phyloP scores from a whole-genome alignment of 2,329 filamentous ascomycete species.

The Helminthosporium solani region DNA sequence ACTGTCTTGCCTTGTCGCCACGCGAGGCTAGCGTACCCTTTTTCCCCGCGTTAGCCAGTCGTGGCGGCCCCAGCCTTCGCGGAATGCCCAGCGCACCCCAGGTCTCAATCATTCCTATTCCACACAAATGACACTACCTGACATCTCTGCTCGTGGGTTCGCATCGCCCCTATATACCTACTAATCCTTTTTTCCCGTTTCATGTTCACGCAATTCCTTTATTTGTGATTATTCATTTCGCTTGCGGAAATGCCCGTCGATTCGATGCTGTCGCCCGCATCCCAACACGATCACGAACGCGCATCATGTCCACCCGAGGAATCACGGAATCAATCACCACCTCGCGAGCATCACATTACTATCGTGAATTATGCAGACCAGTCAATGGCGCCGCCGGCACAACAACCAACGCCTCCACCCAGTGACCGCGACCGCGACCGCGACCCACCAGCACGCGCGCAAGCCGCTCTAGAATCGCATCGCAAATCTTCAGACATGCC shows the following conservation, averaged over 20 bases:
- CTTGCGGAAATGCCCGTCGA: conserved; percentile 51
- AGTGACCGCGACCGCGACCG: conserved; percentile 26
- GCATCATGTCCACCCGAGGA: conserved; percentile 54
- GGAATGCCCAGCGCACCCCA: no score
- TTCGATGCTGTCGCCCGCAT: conserved; percentile 40
- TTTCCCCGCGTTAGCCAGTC: conserved; percentile 29
- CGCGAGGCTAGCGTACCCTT: conserved; percentile 25
- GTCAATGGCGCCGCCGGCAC: conserved; percentile 21
- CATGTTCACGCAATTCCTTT: conserved; percentile 15
- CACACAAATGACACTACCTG: conserved; percentile 15
- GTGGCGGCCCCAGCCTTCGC: conserved; percentile 21
- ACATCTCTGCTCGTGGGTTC: conserved; percentile 12
- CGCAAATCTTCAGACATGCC: conserved; percentile 33
- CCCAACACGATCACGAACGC: conserved; percentile 48
- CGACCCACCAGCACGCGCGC: conserved; percentile 18
- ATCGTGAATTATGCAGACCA: conserved; percentile 18
- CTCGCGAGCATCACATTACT: conserved; percentile 27
- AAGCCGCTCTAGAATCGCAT: conserved; percentile 23
- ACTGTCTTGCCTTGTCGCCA: conserved; percentile 11
- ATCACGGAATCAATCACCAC: conserved; percentile 24
- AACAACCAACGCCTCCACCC: conserved; percentile 41
- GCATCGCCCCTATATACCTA: conserved; percentile 3
- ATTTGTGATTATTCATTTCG: conserved; percentile 31
- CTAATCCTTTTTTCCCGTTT: conserved; percentile 7
- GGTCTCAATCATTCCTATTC: conserved; percentile 7